Evolutionary conservation across 805 yeast species (phyloP).

Genomic region (Zygosaccharomyces rouxii): DNA sequence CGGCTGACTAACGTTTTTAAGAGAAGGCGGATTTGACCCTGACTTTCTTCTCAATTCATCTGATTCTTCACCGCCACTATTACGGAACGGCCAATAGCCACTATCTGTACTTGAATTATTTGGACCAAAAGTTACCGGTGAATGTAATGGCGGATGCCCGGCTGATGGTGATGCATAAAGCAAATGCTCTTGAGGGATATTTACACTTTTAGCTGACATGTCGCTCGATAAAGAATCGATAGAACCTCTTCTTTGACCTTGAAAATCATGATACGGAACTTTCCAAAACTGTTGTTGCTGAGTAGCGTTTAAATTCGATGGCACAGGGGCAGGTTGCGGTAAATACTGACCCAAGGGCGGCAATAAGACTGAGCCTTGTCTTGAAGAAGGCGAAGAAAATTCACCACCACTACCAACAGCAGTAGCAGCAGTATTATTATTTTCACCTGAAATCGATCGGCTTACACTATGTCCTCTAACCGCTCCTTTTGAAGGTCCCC

Average conservation of each 20-base stretch:
- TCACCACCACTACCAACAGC: not conserved
- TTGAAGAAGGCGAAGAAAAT: constrained; percentile 15
- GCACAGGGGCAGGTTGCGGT: constrained; percentile 17
- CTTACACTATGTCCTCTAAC: constrained; percentile 29
- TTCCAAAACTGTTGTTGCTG: constrained; percentile 35
- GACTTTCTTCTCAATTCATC: constrained; percentile 25
- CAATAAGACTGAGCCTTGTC: constrained; percentile 22
- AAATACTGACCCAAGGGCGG: constrained; percentile 34
- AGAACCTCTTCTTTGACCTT: constrained; percentile 30
- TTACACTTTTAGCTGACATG: constrained; percentile 22
- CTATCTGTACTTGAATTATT: not conserved
- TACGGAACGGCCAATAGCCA: constrained; percentile 2
- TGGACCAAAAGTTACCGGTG: constrained; percentile 5
- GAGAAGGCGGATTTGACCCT: constrained; percentile 28
- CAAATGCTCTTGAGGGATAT: constrained; percentile 19
- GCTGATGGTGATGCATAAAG: constrained; percentile 13
- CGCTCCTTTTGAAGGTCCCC: constrained; percentile 79
- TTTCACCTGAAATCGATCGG: constrained; percentile 10
- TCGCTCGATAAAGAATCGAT: constrained; percentile 32
- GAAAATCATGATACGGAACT: constrained; percentile 35
- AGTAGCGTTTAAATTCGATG: constrained; percentile 8
- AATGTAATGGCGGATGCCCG: constrained; percentile 10
- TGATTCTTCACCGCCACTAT: constrained; percentile 12
- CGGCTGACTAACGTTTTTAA: constrained; percentile 22
- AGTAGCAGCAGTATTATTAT: not conserved